Evolutionary conservation across 2,329 filamentous ascomycete genomes (phyloP).

Genomic region (Grosmannia serpens): DNA sequence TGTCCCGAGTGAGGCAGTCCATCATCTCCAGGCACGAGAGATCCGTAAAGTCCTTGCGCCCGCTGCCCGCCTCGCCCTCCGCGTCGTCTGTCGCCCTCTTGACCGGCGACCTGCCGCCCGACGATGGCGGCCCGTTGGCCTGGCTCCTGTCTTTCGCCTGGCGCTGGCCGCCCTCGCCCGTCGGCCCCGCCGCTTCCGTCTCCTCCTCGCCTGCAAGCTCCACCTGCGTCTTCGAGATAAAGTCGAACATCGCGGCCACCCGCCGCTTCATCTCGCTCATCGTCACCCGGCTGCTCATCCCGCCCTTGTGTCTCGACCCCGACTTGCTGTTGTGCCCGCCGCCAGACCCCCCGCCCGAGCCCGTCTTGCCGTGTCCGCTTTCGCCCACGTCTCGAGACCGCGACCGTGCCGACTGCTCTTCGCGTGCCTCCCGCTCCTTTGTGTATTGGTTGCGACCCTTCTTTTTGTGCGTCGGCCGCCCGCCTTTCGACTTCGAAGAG

Average conservation of each 20-base stretch:
- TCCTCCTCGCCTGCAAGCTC: constrained; percentile 59
- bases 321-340: constrained; percentile 31
- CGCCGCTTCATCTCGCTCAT: constrained; percentile 84
- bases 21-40: constrained; percentile 81
- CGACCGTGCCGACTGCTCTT: constrained; percentile 45
- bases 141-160: not conserved
- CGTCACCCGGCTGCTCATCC: constrained; percentile 57
- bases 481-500: constrained; percentile 49
- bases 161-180: constrained; percentile 11
- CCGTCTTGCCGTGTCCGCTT: constrained; percentile 22
- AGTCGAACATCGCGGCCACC: constrained; percentile 75
- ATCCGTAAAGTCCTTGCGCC: constrained; percentile 53
- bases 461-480: constrained; percentile 51
- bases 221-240: constrained; percentile 78
- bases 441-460: constrained; percentile 75
- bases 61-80: not conserved
- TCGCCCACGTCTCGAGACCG: constrained; percentile 40
- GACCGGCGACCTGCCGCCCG: not conserved
- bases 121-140: not conserved
- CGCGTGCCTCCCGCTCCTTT: constrained; percentile 54
- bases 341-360: constrained; percentile 16
- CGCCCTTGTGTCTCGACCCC: constrained; percentile 38
- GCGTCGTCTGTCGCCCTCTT: not conserved
- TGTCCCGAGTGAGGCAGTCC: constrained; percentile 68
- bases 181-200: constrained; percentile 6